Evolutionary conservation across 2,329 filamentous ascomycete species (phyloP).

Genomic region (Magnaporthales sp.): DNA sequence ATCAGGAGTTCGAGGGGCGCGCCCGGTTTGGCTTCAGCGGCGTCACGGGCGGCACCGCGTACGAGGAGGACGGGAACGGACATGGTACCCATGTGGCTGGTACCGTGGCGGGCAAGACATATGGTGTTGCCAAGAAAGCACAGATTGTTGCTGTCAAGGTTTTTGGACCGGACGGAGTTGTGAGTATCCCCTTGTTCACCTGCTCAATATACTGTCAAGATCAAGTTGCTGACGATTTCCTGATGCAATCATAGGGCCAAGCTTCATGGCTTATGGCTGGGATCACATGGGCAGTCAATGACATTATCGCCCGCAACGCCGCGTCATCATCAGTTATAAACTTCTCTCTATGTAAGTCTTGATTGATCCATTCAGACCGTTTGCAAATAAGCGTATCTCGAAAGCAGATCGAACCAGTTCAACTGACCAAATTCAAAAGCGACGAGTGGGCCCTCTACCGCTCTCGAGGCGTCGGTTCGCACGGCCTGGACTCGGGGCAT

Average conservation of each 20-base stretch:
- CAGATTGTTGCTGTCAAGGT: constrained; percentile 52
- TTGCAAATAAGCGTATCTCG: neutral
- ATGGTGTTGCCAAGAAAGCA: constrained; percentile 52
- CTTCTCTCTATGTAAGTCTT: constrained; percentile 40
- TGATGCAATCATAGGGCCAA: neutral
- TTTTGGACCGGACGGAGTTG: constrained; percentile 37
- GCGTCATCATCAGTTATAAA: constrained; percentile 49
- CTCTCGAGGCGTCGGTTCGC: constrained; percentile 28
- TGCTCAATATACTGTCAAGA: too few relatives aligned
- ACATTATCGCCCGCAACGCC: constrained; percentile 30
- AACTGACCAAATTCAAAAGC: neutral
- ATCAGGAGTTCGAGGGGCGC: constrained; percentile 48
- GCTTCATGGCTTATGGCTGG: constrained; percentile 43
- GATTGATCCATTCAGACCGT: neutral
- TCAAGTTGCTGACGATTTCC: neutral
- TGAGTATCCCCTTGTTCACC: constrained; percentile 7
- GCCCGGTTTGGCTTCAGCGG: constrained; percentile 45
- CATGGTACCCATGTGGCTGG: constrained; percentile 58
- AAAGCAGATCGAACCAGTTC: too few relatives aligned
- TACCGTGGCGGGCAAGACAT: constrained; percentile 52
- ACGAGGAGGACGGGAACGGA: constrained; percentile 46
- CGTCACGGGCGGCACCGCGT: constrained; percentile 17
- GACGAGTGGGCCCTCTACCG: constrained; percentile 14
- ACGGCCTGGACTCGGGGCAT: constrained; percentile 24
- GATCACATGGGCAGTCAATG: constrained; percentile 43